Evolutionary conservation across 1,139 yeast genomes (phyloP).

Genomic region (Fermentozyma sake): DNA sequence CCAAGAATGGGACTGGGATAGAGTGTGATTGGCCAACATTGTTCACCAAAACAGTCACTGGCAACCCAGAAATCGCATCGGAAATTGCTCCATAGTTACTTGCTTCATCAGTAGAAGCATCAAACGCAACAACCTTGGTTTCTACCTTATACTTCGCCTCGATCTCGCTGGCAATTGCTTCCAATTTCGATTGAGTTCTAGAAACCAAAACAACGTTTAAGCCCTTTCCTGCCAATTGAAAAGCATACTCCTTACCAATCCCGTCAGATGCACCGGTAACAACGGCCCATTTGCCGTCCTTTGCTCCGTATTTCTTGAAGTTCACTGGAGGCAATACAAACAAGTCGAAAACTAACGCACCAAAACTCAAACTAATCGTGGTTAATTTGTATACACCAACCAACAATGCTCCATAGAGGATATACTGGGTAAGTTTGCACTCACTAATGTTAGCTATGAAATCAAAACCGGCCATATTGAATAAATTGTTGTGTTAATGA

Average conservation of each 20-base stretch:
- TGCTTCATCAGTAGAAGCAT: constrained; percentile 57
- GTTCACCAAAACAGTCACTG: constrained; percentile 75
- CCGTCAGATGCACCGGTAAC: constrained; percentile 98
- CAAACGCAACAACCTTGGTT: constrained; percentile 71
- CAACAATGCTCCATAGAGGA: constrained; percentile 33
- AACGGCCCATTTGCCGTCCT: constrained; percentile 73
- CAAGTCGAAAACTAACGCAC: constrained; percentile 49
- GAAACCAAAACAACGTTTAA: constrained; percentile 81
- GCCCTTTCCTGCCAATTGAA: constrained; percentile 81
- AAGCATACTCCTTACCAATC: constrained; percentile 87
- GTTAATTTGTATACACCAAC: constrained; percentile 52
- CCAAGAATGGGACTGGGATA: constrained; percentile 89
- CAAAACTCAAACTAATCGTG: constrained; percentile 32
- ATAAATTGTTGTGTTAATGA: too few relatives aligned
- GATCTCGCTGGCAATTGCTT: constrained; percentile 61
- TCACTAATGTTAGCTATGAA: constrained; percentile 15
- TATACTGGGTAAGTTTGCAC: constrained; percentile 16
- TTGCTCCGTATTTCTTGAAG: constrained; percentile 66
- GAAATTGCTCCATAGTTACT: constrained; percentile 50
- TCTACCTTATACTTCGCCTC: constrained; percentile 54
- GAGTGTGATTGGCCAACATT: constrained; percentile 95
- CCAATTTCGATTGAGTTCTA: constrained; percentile 76
- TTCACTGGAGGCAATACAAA: constrained; percentile 62
- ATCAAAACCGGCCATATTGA: too few relatives aligned
- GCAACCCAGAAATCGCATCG: constrained; percentile 46